phyloP scores from a whole-genome alignment of 1,284 basidiomycete species.

The Fomitiporia mediterranea region DNA sequence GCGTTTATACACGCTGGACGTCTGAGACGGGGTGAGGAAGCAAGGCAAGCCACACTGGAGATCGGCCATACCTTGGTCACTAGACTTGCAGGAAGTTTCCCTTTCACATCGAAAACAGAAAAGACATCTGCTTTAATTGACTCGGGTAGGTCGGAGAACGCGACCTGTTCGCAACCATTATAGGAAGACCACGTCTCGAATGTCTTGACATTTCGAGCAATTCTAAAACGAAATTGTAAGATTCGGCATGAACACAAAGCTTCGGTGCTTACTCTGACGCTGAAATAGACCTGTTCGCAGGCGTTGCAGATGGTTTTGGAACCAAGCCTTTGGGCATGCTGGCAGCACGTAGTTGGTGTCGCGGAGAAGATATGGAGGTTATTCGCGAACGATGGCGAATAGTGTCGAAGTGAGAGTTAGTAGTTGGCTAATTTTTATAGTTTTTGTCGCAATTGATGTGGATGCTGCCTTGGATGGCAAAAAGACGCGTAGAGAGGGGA shows the following conservation, averaged over 20 bases:
- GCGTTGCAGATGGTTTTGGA: background rate
- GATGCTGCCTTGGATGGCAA: background rate
- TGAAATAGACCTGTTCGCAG: slow-evolving; percentile 20
- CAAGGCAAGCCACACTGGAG: background rate
- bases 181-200: slow-evolving; percentile 32
- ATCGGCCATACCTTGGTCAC: slow-evolving; percentile 25
- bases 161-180: slow-evolving; percentile 30
- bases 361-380: background rate
- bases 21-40: slow-evolving; percentile 21
- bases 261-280: slow-evolving; percentile 22
- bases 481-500: background rate
- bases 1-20: slow-evolving; percentile 27
- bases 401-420: slow-evolving; percentile 9
- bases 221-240: slow-evolving; percentile 28
- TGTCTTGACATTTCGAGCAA: slow-evolving; percentile 29
- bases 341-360: background rate
- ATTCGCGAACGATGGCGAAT: background rate
- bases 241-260: slow-evolving; percentile 28
- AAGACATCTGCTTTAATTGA: slow-evolving; percentile 23
- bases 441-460: background rate
- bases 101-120: slow-evolving; percentile 27
- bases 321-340: slow-evolving; percentile 1
- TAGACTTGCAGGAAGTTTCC: slow-evolving; percentile 29
- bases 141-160: slow-evolving; percentile 29
- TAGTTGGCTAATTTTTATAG: slow-evolving; percentile 7